Evolutionary conservation across 768 basidiomycete species (phyloP).

Genomic region (Xerocomellus chrysenteron): DNA sequence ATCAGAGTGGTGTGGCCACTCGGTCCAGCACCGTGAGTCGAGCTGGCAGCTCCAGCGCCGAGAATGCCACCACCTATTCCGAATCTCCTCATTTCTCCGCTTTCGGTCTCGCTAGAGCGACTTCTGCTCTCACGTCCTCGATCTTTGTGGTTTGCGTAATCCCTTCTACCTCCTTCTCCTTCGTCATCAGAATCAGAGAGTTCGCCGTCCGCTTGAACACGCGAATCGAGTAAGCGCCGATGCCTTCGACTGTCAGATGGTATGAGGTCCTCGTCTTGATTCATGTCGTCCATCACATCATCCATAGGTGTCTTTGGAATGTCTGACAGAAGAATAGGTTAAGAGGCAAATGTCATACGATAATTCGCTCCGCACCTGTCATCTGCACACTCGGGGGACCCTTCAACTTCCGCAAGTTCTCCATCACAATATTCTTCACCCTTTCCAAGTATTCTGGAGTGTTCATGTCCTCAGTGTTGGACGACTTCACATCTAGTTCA

Average conservation of each 20-base stretch:
- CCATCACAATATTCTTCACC: constrained; percentile 87
- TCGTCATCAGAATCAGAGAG: constrained; percentile 98
- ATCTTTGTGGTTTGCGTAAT: constrained; percentile 60
- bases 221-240: constrained; percentile 73
- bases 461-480: constrained; percentile 95
- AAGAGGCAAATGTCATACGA: background rate
- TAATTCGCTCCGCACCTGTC: constrained; percentile 52
- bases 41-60: constrained; percentile 52
- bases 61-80: constrained; percentile 72
- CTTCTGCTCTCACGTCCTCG: constrained; percentile 44
- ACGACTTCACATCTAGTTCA: constrained; percentile 89
- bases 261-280: constrained; percentile 81
- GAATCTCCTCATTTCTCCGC: constrained; percentile 50
- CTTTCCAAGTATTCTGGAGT: constrained; percentile 91
- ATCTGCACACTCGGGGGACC: constrained; percentile 94
- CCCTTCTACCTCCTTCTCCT: constrained; percentile 80
- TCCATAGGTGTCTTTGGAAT: constrained; percentile 85
- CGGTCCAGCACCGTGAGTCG: constrained; percentile 72
- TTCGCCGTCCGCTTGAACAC: constrained; percentile 82
- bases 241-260: constrained; percentile 76
- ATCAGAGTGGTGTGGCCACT: constrained; percentile 59
- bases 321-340: constrained; percentile 45
- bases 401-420: constrained; percentile 81
- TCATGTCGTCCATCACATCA: constrained; percentile 74
- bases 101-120: constrained; percentile 43